A percentile compares a stretch with the other conserved stretches of the same genome.
Conservation (phyloP, 2,329 filamentous ascomycete genomes). For the Diaporthe sp. region DNA sequence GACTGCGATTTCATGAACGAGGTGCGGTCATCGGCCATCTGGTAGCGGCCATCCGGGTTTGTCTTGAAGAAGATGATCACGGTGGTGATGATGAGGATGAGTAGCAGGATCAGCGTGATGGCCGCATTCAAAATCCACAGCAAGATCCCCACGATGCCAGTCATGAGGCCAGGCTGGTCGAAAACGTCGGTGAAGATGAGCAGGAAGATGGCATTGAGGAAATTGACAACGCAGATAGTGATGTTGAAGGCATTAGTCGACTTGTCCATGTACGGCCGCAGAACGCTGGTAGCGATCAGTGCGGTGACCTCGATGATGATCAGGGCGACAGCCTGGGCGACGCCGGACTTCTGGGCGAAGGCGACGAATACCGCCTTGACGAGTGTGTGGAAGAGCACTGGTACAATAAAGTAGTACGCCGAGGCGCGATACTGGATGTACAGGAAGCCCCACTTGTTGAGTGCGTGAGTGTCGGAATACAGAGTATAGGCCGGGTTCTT, state of each 20-base stretch:
- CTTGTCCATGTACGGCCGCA: slow-evolving; percentile 96
- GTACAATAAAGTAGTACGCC: slow-evolving; percentile 88
- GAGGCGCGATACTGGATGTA: slow-evolving; percentile 91
- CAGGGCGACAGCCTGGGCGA: slow-evolving; percentile 79
- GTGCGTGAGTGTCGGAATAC: slow-evolving; percentile 83
- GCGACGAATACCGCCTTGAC: slow-evolving; percentile 86
- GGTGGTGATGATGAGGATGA: slow-evolving; percentile 79
- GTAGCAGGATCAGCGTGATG: slow-evolving; percentile 79
- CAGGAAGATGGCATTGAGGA: slow-evolving; percentile 83
- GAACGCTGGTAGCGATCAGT: slow-evolving; percentile 76
- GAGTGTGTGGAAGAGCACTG: slow-evolving; percentile 76
- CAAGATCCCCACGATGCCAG: slow-evolving; percentile 83
- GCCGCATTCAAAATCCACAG: slow-evolving; percentile 86
- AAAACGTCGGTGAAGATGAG: slow-evolving; percentile 87
- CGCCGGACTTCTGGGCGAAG: slow-evolving; percentile 73
- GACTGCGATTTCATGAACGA: slow-evolving; percentile 93
- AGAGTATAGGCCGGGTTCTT: slow-evolving; percentile 92
- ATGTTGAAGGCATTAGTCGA: slow-evolving; percentile 93
- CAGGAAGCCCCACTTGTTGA: slow-evolving; percentile 94
- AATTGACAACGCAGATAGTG: slow-evolving; percentile 83
- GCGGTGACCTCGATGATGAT: slow-evolving; percentile 79
- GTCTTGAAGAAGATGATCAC: slow-evolving; percentile 79
- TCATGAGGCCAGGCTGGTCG: slow-evolving; percentile 80
- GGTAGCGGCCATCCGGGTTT: slow-evolving; percentile 88
- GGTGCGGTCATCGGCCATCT: slow-evolving; percentile 89